Conservation (phyloP, 1,139 yeast genomes). For the Lodderomyces oxycetoniae region DNA sequence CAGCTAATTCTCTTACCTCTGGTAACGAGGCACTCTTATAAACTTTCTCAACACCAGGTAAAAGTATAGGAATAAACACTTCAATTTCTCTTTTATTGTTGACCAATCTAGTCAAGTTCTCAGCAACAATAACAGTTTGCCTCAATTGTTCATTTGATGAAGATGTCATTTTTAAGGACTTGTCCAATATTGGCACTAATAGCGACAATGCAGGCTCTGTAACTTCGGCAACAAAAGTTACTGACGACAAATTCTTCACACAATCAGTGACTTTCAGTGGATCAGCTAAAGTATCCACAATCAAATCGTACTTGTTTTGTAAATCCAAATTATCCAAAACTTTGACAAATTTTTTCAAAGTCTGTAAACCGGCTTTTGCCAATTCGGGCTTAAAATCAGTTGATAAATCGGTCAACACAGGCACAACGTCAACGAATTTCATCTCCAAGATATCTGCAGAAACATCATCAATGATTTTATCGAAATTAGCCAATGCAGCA, state of each 20-base stretch:
- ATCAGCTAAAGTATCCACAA: slow-evolving; percentile 83
- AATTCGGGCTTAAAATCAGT: slow-evolving; percentile 97
- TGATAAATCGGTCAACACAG: slow-evolving; percentile 80
- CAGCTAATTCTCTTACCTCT: slow-evolving; percentile 91
- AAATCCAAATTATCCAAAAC: slow-evolving; percentile 90
- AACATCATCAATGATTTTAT: slow-evolving; percentile 69
- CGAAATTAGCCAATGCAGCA: slow-evolving; percentile 70
- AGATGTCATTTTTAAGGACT: slow-evolving; percentile 82
- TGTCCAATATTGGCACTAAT: slow-evolving; percentile 86
- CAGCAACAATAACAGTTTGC: slow-evolving; percentile 94
- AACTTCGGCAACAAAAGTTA: slow-evolving; percentile 97
- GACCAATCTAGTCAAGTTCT: slow-evolving; percentile 90
- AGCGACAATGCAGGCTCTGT: slow-evolving; percentile 92
- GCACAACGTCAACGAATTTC: slow-evolving; percentile 73
- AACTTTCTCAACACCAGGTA: slow-evolving; percentile 89
- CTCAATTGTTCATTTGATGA: slow-evolving; percentile 94
- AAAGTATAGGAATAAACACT: slow-evolving; percentile 73
- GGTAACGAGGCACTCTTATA: slow-evolving; percentile 89
- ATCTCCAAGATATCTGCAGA: slow-evolving; percentile 84
- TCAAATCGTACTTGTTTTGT: slow-evolving; percentile 77
- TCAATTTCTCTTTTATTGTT: slow-evolving; percentile 92
- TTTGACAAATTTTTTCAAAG: slow-evolving; percentile 67
- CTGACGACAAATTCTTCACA: slow-evolving; percentile 84
- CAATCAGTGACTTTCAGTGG: slow-evolving; percentile 87
- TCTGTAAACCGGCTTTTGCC: slow-evolving; percentile 74